Evolutionary conservation across 2,329 filamentous ascomycete genomes (phyloP), one percentile per base, ranked within the genome.

Genomic region (Bipolaris victoriae): DNA sequence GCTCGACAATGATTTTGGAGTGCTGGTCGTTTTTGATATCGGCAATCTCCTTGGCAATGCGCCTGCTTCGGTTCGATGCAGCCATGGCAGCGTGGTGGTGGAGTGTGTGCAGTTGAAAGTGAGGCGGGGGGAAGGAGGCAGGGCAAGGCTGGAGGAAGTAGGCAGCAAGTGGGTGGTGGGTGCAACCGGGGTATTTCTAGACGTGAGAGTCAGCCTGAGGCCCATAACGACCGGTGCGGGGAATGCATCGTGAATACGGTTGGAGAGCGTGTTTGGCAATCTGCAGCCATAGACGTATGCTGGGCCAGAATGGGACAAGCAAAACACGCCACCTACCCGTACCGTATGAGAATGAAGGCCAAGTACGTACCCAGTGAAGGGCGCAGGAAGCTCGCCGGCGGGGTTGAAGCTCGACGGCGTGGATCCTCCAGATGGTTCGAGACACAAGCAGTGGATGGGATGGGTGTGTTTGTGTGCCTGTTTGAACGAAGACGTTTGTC

Each of bases 1-100:
- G 83, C 51, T 86, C 81, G 13, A 90, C 91, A 29, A 83, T 83
- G 69, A 98, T 91, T 59, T 91, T 88, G 18, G 92, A 96, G 60
- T 86, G 85, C 54, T 85, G 83, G 72, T 99, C 95, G 59, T 82
- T 82, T 48, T 87, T 79, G 64, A 95, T 91, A 71, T 94, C 91
- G 60, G 80, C 79, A 54, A 95, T 82, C 82, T 95, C 91, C 78
- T 93, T 94, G 63, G 85, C 80, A 51, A 95, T 84, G 57, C 86
- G 84, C 63, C 86, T 81, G 52, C 80, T 79, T 52, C 84, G 81
- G 68, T 87, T 86, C 52, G 83, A 81, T 58, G 29, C 11, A 31
- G 83, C 76, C 81, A 86, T 86, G 69, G 68, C 75, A 63, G 36
- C 18, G 43, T n/a, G 16, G 15, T 43, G 15, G 50, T 37, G 20